Percentiles rank a stretch among this genome's conserved stretches.
Conservation (phyloP, 805 yeast species). For the Hanseniaspora lindneri region DNA sequence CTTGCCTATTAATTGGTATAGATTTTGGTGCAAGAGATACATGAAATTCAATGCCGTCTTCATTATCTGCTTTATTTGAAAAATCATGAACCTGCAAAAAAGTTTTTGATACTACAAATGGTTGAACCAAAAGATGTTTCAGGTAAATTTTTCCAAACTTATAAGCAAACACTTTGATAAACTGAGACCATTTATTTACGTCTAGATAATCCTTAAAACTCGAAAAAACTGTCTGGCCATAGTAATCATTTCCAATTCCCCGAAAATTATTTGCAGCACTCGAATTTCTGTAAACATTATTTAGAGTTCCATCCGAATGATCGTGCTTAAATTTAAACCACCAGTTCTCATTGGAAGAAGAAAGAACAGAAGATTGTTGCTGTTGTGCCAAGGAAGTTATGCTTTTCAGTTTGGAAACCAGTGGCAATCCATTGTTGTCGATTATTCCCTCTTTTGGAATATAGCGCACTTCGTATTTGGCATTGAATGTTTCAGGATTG, state of each 20-base stretch:
- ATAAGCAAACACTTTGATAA: slow-evolving; percentile 44
- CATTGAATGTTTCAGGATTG: slow-evolving; percentile 53
- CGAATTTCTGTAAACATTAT: not conserved
- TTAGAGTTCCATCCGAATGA: not conserved
- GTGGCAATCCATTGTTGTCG: slow-evolving; percentile 34
- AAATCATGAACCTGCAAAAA: slow-evolving; percentile 71
- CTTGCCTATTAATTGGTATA: slow-evolving; percentile 18
- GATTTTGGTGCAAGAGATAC: too few species aligned
- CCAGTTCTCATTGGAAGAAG: slow-evolving; percentile 3
- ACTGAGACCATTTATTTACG: slow-evolving; percentile 42
- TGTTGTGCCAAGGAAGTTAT: slow-evolving; percentile 22
- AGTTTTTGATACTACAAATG: slow-evolving; percentile 72
- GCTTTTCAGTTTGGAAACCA: slow-evolving; percentile 32
- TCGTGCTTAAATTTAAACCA: slow-evolving; percentile 14
- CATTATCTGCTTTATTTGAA: slow-evolving; percentile 16
- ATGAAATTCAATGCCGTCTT: slow-evolving; percentile 19
- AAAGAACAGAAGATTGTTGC: slow-evolving; percentile 3
- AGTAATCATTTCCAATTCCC: not conserved
- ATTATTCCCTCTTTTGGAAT: slow-evolving; percentile 52
- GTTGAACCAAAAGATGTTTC: slow-evolving; percentile 64
- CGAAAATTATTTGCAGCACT: not conserved
- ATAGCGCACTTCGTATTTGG: slow-evolving; percentile 49
- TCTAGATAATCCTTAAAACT: slow-evolving; percentile 50
- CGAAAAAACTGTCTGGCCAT: slow-evolving; percentile 32
- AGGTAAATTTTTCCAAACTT: slow-evolving; percentile 59